Evolutionary conservation across 169 alveolate genomes (phyloP).

Genomic region (Eimeria sp.): DNA sequence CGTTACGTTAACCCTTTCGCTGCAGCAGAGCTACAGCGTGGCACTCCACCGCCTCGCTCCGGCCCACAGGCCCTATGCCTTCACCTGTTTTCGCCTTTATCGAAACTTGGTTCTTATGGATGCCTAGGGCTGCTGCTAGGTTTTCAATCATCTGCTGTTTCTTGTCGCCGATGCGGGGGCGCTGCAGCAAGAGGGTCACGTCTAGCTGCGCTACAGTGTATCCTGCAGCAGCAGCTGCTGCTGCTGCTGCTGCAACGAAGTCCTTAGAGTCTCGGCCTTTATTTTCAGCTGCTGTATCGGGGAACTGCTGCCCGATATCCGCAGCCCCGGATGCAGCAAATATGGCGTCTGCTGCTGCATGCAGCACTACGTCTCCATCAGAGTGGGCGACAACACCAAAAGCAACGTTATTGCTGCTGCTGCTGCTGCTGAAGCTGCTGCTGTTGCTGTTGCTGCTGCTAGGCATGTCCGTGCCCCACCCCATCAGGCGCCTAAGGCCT

Average conservation of each 20-base stretch:
- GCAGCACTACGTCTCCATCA: constrained; percentile 94
- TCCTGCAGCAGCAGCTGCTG: constrained; percentile 60
- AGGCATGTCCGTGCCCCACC: not conserved
- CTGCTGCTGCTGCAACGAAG: constrained; percentile 84
- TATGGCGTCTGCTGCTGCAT: constrained; percentile 90
- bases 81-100: constrained; percentile 84
- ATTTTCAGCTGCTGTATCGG: constrained; percentile 89
- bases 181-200: constrained; percentile 82
- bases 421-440: not conserved
- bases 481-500: not conserved
- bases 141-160: constrained; percentile 32
- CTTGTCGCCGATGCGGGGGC: constrained; percentile 47
- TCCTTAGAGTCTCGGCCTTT: constrained; percentile 85
- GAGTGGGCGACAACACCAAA: constrained; percentile 91
- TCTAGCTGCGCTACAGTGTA: constrained; percentile 81
- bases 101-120: constrained; percentile 55
- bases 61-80: constrained; percentile 85
- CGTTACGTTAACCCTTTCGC: constrained; percentile 14
- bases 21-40: constrained; percentile 83
- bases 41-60: constrained; percentile 87
- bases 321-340: constrained; percentile 90
- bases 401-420: constrained; percentile 14
- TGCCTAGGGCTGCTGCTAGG: constrained; percentile 37
- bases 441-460: constrained; percentile 1
- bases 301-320: constrained; percentile 93